Base-by-base conservation (phyloP, 2,329 filamentous ascomycete species). In the Diplodia intermedia region DNA sequence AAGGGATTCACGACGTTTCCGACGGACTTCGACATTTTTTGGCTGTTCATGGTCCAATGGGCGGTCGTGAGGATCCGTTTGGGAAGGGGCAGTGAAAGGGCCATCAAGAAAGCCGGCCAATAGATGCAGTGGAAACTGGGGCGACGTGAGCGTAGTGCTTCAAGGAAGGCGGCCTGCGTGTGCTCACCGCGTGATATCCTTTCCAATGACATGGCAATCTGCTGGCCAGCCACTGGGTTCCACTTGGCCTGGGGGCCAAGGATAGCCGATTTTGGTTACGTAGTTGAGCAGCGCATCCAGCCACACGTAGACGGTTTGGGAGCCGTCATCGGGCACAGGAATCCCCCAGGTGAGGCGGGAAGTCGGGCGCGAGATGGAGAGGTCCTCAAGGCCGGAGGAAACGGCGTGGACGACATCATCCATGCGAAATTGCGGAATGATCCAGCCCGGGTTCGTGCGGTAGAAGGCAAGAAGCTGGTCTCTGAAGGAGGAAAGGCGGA, bases 251-350 rank as follows among this genome's bases (percentile, higher is more conserved):
- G 91, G 89, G 0, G 88, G 80, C 88, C 90, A 93, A 40, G 93
- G 93, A 76, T 96, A 98, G 15, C 94, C 93, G 1, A 93, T 88
- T 70, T 90, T 92, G 18, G 94, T 97, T 63, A 95, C 81, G 77
- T 99, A 99, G 79, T 97, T 99, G 74, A 98, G 86, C 36, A 99
- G 86, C 1, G 95, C 95, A 80, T 99, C 96, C 0, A 99, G 86
- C 95, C 95, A 99, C 38, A 99, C 96, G 75, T 99, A 99, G 68
- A 99, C 94, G 2, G 94, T 98, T 79, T 98, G 95, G 20, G 83
- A 87, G 0, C 86, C 82, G 74, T 99, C 95, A 65, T 89, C 90
- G 0, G 95, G 95, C 31, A 97, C 95, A 7, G 85, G 89, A 68
- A 99, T 91, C 3, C 95, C 95, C 95, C 95, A 99, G 29, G 83